phyloP scores from a whole-genome alignment of 768 basidiomycete species.

The Boletus vermiculosoides region DNA sequence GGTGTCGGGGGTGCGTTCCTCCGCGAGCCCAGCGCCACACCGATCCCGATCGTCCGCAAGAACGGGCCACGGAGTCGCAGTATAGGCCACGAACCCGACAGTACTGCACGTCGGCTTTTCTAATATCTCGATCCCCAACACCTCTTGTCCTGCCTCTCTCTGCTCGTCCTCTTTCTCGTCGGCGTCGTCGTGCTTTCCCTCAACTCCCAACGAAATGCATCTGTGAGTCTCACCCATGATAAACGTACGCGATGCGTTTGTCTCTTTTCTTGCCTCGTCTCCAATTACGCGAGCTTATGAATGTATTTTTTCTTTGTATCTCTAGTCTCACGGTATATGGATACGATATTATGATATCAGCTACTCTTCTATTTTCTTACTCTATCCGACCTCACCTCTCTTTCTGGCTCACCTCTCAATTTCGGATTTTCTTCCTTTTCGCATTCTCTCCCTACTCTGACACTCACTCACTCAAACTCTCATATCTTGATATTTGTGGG shows the following conservation, averaged over 20 bases:
- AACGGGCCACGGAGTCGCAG: conserved; percentile 29
- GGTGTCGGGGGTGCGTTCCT: conserved; percentile 23
- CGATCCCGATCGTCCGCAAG: conserved; percentile 23
- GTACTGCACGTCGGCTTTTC: conserved; percentile 12
- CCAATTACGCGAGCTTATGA: conserved; percentile 15
- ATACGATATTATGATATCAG: conserved; percentile 9
- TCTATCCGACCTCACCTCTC: conserved; percentile 1
- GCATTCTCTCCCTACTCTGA: not conserved
- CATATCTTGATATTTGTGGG: not conserved
- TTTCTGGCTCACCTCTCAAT: not conserved
- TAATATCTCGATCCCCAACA: conserved; percentile 1
- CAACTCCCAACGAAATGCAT: not conserved
- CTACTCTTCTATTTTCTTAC: not conserved
- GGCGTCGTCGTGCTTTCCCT: not conserved
- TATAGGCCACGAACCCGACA: conserved; percentile 21
- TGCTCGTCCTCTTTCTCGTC: not conserved
- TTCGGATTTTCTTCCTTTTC: no score
- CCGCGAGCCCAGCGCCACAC: conserved; percentile 26
- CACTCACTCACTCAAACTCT: not conserved
- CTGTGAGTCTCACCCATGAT: conserved; percentile 21
- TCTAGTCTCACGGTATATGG: conserved; percentile 14
- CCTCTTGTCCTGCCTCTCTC: not conserved
- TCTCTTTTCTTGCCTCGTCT: not conserved
- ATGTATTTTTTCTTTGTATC: conserved; percentile 9
- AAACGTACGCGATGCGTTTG: conserved; percentile 1